Base-by-base conservation (phyloP, 208 protist genomes). In the Trypanosoma congolense region DNA sequence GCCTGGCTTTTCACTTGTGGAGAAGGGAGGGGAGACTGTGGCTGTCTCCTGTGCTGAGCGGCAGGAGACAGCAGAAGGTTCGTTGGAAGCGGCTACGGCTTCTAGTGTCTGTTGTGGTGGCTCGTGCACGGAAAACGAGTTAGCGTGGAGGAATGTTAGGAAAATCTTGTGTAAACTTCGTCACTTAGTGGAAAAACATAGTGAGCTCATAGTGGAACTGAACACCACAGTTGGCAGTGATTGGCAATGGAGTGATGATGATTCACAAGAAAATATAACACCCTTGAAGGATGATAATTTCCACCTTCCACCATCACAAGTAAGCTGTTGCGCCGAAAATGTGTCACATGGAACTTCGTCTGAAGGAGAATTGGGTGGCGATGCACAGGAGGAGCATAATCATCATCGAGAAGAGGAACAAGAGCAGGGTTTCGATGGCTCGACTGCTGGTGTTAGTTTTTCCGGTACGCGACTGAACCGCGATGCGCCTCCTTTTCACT, bases 121-220 rank as follows among this genome's bases (percentile, higher is more conserved):
- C 18, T 12, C 45, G 14, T 19, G 18, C 16, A n/a, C 28, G 9
- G 9, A 38, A 38, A 12, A 38, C 33, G 33, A 38, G 12, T 38
- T 38, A 12, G 6, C 12, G 43, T 90, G 77, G 82, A 41, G 64
- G 25, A 48, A 64, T 1, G 73, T 86, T 36, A 61, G 74, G 4
- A 12, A 25, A 1, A 66, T 77, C 36, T 75, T 87, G 8, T 25
- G 60, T 29, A 41, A 42, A 30, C 41, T 83, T 26, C 56, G 56
- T 3, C 31, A 29, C 0, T 52, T 79, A 8, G 56, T 85, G 6
- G 59, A 73, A 8, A 90, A 87, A 43, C 44, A 40, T 9, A 58
- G 62, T 4, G 78, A 87, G 68, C n/a, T 87, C n/a, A 46, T 45
- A 6, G n/a, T n/a, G 24, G 46, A 56, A 3, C 43, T 86, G 22